Conservation (phyloP, 2,329 filamentous ascomycete species). For the Mycosphaerella sp. region DNA sequence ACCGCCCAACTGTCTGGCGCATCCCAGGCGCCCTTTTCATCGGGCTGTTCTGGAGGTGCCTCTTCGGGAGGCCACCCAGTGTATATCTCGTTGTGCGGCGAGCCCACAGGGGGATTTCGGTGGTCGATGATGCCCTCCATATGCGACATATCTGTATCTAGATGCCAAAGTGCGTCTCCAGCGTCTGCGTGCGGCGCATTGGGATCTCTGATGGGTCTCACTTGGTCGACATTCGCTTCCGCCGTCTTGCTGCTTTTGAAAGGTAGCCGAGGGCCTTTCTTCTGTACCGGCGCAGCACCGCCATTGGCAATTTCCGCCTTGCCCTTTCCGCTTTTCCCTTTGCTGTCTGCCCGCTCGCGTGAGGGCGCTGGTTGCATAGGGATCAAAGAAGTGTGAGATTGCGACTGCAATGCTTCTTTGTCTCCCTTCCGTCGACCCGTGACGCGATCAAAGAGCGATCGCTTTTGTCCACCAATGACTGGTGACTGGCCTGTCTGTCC, state of each 20-base stretch:
- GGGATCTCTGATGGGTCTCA: conserved; percentile 42
- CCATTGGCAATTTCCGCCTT: conserved; percentile 22
- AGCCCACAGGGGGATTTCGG: conserved; percentile 59
- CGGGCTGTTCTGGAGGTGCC: conserved; percentile 15
- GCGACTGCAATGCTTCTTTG: conserved; percentile 37
- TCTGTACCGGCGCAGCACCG: conserved; percentile 17
- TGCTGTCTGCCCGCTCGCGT: conserved; percentile 24
- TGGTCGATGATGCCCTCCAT: conserved; percentile 82
- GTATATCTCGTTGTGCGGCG: conserved; percentile 49
- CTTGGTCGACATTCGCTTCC: conserved; percentile 36
- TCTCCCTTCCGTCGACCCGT: conserved; percentile 46
- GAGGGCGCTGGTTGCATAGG: conserved; percentile 33
- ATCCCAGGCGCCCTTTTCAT: conserved; percentile 63
- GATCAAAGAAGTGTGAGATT: conserved; percentile 35
- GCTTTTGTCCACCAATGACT: conserved; percentile 40
- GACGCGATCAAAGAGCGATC: conserved; percentile 50
- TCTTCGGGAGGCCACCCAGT: conserved; percentile 44
- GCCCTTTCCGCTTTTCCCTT: conserved; percentile 16
- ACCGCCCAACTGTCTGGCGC: conserved; percentile 97
- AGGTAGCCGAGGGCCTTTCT: conserved; percentile 42
- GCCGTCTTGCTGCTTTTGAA: conserved; percentile 47
- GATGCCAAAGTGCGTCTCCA: conserved; percentile 55
- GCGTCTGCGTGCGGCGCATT: conserved; percentile 29
- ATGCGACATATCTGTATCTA: conserved; percentile 82
- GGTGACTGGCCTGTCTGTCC: conserved; percentile 51